These are phyloP conservation scores for Sclerospora graminicola DNA, from an alignment of 352 stramenopile species.

Conservation along the genomic window DNA sequence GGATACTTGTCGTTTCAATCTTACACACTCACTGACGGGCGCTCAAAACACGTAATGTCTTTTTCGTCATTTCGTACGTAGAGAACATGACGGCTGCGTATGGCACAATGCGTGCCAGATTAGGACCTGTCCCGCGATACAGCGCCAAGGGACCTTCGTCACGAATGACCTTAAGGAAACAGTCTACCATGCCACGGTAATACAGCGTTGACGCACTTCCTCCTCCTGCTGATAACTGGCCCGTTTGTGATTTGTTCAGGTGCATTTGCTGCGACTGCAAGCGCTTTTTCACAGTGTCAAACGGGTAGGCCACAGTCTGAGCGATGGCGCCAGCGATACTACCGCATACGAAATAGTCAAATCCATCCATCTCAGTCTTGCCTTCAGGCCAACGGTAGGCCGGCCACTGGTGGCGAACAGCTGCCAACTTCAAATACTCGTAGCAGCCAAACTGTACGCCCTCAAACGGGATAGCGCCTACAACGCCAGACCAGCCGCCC, in stretches of 20 bases:
- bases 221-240: slow-evolving; percentile 12
- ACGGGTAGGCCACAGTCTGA: slow-evolving; percentile 79
- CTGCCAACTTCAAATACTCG: slow-evolving; percentile 62
- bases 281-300: slow-evolving; percentile 79
- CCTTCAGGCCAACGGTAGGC: slow-evolving; percentile 49
- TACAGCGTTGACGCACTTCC: slow-evolving; percentile 18
- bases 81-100: slow-evolving; percentile 81
- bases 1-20: too few relatives aligned
- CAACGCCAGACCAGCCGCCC: slow-evolving; percentile 48
- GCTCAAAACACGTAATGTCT: slow-evolving; percentile 36
- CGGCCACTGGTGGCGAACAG: slow-evolving; percentile 36
- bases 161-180: slow-evolving; percentile 56
- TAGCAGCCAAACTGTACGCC: slow-evolving; percentile 81
- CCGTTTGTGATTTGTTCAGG: slow-evolving; percentile 11
- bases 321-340: slow-evolving; percentile 58
- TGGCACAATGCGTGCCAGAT: slow-evolving; percentile 67
- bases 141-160: slow-evolving; percentile 59
- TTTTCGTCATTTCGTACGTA: slow-evolving; percentile 75
- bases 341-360: slow-evolving; percentile 75
- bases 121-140: slow-evolving; percentile 70
- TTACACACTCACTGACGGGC: slow-evolving; percentile 3
- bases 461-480: slow-evolving; percentile 70
- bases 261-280: slow-evolving; percentile 47
- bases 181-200: slow-evolving; percentile 69
- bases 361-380: slow-evolving; percentile 53